Percentiles rank a stretch among this genome's conserved stretches.
Conservation (phyloP, 768 basidiomycete species). For the Hygrocybe punicea region DNA sequence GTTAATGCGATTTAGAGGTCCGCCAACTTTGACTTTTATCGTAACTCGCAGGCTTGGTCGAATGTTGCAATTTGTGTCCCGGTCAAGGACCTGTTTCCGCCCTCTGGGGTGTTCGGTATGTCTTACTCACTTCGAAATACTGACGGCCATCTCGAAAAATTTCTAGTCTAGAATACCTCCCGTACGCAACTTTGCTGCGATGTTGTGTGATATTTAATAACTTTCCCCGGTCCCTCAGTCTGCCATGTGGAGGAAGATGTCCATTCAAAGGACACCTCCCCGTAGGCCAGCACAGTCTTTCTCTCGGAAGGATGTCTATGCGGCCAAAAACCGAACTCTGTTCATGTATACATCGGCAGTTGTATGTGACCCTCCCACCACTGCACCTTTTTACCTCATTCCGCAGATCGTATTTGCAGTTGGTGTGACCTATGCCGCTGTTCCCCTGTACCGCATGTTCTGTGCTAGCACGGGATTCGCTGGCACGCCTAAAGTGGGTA, state of each 20-base stretch:
- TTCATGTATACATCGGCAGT: constrained; percentile 84
- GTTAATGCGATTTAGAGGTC: no score
- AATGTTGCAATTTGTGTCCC: constrained; percentile 1
- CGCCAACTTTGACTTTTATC: no score
- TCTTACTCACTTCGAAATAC: no score
- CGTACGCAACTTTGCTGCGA: no score
- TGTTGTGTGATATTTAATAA: no score
- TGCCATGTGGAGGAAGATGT: constrained; percentile 10
- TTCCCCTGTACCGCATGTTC: constrained; percentile 96
- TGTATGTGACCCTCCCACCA: constrained; percentile 53
- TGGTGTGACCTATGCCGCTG: constrained; percentile 93
- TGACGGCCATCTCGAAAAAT: no score
- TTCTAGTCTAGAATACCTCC: no score
- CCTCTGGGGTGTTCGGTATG: no score
- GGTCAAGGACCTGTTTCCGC: not conserved
- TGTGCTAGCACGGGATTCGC: constrained; percentile 97
- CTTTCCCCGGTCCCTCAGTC: not conserved
- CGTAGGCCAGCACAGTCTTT: constrained; percentile 9
- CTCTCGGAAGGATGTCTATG: constrained; percentile 43
- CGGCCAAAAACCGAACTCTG: constrained; percentile 62
- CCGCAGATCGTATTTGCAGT: constrained; percentile 69
- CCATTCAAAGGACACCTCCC: constrained; percentile 12
- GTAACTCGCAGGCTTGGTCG: not conserved
- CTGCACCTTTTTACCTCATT: not conserved
- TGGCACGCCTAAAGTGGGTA: constrained; percentile 87